Evolutionary conservation across 108 stramenopile species (phyloP), one percentile per base, ranked within the genome.

Genomic region (Conticribra weissflogii): DNA sequence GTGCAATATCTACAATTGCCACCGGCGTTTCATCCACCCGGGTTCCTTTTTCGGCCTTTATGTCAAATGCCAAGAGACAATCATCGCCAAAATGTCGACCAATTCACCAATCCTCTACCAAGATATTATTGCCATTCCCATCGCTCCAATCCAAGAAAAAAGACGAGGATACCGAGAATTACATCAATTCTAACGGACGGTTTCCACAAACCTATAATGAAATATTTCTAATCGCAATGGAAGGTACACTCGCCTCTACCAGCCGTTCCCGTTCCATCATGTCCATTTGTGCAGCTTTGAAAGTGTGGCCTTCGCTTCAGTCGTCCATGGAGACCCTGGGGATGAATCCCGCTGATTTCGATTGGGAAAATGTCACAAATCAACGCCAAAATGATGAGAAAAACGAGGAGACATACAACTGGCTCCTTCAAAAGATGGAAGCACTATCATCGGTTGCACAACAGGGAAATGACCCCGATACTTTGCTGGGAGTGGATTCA

Each of bases 361-460:
- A 47, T 29, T 17, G n/a, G 9, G 68, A 49, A n/a, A 53, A 22
- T 1, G 15, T 23, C 3, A 27, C 18, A 41, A 8, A 16, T 23
- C 18, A 2, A 2, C 0, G 36, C 47, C 50, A 18, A 1, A 14
- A 29, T 41, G 21, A 48, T 0, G 9, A 23, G 18, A 36, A 17
- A 8, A 30, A 18, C 15, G 67, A 63, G 36, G 75, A 63, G 12
- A 32, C 58, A 32, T 63, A 68, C 45, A 45, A 45, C 45, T 76
- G 75, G 75, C 55, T 76, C 9, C 30, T 76, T 14, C 50, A 63
- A 57, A 76, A 76, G 45, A 46, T 76, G 12, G 46, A 50, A 8
- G 75, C 75, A 50, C 67, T 76, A 22, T 68, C 75, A 49, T 76
- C 75, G 0, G 64, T 68, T 24, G 67, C 75, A 19, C 66, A 68